These are phyloP conservation scores for Rhodotorula paludigena DNA, from an alignment of 768 basidiomycete species.

Conservation along the genomic window DNA sequence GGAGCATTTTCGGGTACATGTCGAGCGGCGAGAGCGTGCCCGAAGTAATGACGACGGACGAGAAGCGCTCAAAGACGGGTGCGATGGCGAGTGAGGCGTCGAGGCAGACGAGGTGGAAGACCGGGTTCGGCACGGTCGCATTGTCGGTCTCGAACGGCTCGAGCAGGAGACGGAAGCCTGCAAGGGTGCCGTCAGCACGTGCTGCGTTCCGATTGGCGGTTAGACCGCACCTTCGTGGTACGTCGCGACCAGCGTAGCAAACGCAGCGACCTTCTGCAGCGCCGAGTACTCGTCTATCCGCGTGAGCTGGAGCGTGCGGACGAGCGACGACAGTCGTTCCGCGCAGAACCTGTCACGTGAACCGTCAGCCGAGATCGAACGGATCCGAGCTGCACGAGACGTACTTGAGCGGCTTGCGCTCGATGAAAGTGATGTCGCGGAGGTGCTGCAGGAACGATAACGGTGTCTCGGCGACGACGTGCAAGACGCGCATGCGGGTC, in stretches of 20 bases:
- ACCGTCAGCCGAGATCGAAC: neutral
- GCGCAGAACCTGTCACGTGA: slow-evolving; percentile 75
- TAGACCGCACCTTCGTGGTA: slow-evolving; percentile 81
- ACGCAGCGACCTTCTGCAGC: slow-evolving; percentile 89
- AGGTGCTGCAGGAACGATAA: slow-evolving; percentile 93
- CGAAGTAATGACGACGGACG: slow-evolving; percentile 95
- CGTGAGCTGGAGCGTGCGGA: slow-evolving; percentile 81
- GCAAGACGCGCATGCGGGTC: slow-evolving; percentile 64
- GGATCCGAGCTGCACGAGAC: slow-evolving; percentile 28
- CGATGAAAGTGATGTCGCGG: slow-evolving; percentile 98
- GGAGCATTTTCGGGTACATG: slow-evolving; percentile 99
- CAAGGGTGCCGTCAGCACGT: neutral
- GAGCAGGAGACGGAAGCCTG: slow-evolving; percentile 91
- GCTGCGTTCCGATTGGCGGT: neutral
- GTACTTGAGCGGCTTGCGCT: slow-evolving; percentile 81
- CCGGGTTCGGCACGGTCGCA: slow-evolving; percentile 95
- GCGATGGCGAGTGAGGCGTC: slow-evolving; percentile 97
- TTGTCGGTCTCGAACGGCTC: slow-evolving; percentile 99
- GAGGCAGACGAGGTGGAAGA: slow-evolving; percentile 96
- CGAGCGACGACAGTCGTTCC: slow-evolving; percentile 86
- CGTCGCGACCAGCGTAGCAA: slow-evolving; percentile 93
- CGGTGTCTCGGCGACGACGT: slow-evolving; percentile 97
- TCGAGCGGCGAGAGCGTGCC: slow-evolving; percentile 97
- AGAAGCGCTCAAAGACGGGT: slow-evolving; percentile 96
- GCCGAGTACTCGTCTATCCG: slow-evolving; percentile 86